Percentiles rank a stretch among this genome's conserved stretches.
phyloP scores from a whole-genome alignment of 2,329 filamentous ascomycete genomes.

The Didymosphaeria variabile region DNA sequence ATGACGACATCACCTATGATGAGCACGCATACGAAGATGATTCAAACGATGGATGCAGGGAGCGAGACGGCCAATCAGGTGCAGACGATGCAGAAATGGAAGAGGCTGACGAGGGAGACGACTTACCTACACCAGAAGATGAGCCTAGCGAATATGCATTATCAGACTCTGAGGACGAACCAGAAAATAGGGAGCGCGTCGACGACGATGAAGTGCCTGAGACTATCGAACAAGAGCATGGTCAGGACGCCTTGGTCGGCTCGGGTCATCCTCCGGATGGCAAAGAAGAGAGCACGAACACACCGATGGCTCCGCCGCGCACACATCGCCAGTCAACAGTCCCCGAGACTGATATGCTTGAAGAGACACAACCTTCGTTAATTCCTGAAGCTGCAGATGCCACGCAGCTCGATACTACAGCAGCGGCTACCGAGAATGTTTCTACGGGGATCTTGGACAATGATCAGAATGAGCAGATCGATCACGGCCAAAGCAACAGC shows the following conservation, averaged over 20 bases:
- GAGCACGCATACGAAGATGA: constrained; percentile 38
- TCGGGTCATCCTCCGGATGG: constrained; percentile 19
- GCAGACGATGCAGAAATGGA: constrained; percentile 30
- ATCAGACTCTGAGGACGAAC: constrained; percentile 8
- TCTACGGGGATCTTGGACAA: neutral
- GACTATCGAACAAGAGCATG: constrained; percentile 28
- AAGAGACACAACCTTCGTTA: constrained; percentile 43
- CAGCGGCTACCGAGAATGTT: neutral
- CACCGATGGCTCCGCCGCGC: constrained; percentile 19
- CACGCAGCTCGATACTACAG: neutral
- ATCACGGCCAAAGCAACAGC: constrained; percentile 28
- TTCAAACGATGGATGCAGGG: constrained; percentile 32
- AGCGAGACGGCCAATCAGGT: constrained; percentile 13
- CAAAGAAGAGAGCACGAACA: constrained; percentile 4
- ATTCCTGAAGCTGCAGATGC: constrained; percentile 22
- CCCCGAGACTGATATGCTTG: constrained; percentile 45
- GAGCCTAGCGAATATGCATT: constrained; percentile 22
- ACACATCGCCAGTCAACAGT: constrained; percentile 40
- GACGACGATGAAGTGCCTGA: constrained; percentile 35
- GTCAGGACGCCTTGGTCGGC: constrained; percentile 21
- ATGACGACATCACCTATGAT: constrained; percentile 35
- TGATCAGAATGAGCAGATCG: neutral
- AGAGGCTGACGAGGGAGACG: constrained; percentile 26
- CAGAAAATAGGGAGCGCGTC: constrained; percentile 8
- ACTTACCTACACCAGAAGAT: constrained; percentile 31